Evolutionary conservation across 2,329 filamentous ascomycete genomes (phyloP), one percentile per base, ranked within the genome.

Genomic region (Apiospora kogelbergensis): DNA sequence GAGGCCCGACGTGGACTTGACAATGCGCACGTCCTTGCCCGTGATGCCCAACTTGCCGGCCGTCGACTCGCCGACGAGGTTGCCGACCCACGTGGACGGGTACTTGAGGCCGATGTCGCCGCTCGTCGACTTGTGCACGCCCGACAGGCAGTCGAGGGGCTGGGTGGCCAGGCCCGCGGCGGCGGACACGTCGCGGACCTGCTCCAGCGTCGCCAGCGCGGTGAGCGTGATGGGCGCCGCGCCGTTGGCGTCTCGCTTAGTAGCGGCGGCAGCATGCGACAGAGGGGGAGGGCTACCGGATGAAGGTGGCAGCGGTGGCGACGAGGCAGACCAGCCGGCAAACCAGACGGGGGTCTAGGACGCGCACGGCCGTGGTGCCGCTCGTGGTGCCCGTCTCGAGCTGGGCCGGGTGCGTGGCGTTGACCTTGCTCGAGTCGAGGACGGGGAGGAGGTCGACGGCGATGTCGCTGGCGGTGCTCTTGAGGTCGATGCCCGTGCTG

Each of bases 11-110:
- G 74, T 70, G n/a, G 70, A 70, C 66, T 74, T 78, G 17, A 81
- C 75, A 3, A 85, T 72, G 66, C 77, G 71, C 15, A 88, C 79
- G 20, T 79, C 85, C 48, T 82, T 78, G 17, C 86, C 86, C 24
- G 66, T 70, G 9, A 83, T 76, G 1, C 69, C 67, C 40, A 87
- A 76, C 11, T 68, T 71, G 2, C 85, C 85, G 30, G 81, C 81
- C 20, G 83, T 76, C 22, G 81, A 80, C 69, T 79, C 68, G 15
- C 83, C 80, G 11, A 70, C 70, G 42, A 88, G 75, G 24, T 72
- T 71, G 17, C 87, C 87, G 71, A 84, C 82, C 87, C 86, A 89
- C 2, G 81, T 77, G 26, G 73, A 73, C 0, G 87, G 86, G 71
- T 86, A 88, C 20, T 66, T 70, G 26, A 88, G 76, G 17, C 72